Evolutionary conservation across 345 rosid species (phyloP).

Genomic region (Rhizophora mangle): DNA sequence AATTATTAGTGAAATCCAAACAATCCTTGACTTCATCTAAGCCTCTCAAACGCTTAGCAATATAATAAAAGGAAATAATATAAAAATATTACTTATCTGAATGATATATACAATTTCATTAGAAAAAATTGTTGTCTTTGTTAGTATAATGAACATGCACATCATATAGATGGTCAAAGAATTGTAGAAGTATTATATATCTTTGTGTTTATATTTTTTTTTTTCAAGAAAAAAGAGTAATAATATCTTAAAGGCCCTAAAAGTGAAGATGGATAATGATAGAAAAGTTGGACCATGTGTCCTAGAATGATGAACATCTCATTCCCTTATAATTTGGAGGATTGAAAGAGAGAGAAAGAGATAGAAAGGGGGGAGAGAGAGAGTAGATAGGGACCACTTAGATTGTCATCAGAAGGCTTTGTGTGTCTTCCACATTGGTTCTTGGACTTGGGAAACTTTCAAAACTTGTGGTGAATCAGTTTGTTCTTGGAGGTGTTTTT

Average conservation of each 20-base stretch:
- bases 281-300: constrained; percentile 16
- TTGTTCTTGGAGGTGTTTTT: neutral
- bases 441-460: no score
- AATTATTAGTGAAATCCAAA: neutral
- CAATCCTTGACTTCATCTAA: constrained; percentile 11
- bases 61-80: no score
- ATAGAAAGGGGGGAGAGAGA: no score
- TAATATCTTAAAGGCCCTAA: constrained; percentile 5
- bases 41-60: constrained; percentile 23
- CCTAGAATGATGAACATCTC: neutral
- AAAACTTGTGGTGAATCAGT: constrained; percentile 12
- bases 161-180: no score
- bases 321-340: constrained; percentile 13
- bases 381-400: neutral
- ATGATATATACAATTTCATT: no score
- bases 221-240: no score
- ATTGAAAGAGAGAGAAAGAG: neutral
- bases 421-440: constrained; percentile 22
- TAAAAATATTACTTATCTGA: no score
- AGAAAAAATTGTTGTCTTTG: no score
- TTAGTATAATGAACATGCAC: no score
- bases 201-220: no score
- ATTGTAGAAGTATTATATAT: no score
- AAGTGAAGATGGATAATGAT: constrained; percentile 16
- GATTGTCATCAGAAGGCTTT: neutral